Conservation (phyloP, 2,329 filamentous ascomycete genomes). For the Coniosporium tulheliwenetii region DNA sequence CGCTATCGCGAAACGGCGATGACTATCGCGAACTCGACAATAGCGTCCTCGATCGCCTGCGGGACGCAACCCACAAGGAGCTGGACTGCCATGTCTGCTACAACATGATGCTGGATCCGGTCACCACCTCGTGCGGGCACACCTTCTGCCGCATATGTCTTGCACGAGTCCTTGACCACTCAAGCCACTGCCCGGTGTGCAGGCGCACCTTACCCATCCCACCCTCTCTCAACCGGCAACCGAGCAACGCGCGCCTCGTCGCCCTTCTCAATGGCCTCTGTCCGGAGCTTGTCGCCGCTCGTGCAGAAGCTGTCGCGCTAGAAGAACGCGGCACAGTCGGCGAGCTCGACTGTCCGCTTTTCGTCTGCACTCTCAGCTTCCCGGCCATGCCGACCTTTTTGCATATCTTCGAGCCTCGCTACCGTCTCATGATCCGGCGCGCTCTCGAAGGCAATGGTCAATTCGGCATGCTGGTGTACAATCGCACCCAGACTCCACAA, state of each 20-base stretch:
- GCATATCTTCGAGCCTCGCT: slow-evolving; percentile 85
- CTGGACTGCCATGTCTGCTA: slow-evolving; percentile 86
- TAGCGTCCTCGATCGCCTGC: slow-evolving; percentile 39
- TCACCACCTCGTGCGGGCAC: slow-evolving; percentile 77
- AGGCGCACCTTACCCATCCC: slow-evolving; percentile 46
- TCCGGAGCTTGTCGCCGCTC: slow-evolving; percentile 44
- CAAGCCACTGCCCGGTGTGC: slow-evolving; percentile 66
- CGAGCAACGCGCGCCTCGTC: slow-evolving; percentile 47
- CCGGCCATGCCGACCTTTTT: slow-evolving; percentile 74
- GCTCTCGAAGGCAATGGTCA: slow-evolving; percentile 56
- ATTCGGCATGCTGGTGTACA: slow-evolving; percentile 76
- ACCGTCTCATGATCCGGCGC: slow-evolving; percentile 75
- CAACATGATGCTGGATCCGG: slow-evolving; percentile 61
- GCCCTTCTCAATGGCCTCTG: slow-evolving; percentile 54
- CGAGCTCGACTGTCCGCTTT: slow-evolving; percentile 52
- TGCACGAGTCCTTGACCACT: slow-evolving; percentile 60
- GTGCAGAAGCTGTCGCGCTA: slow-evolving; percentile 37
- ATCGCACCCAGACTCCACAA: slow-evolving; percentile 35
- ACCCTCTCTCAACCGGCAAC: slow-evolving; percentile 31
- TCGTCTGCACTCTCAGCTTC: slow-evolving; percentile 69
- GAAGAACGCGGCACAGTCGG: slow-evolving; percentile 41
- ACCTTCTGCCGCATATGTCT: slow-evolving; percentile 77
- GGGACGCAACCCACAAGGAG: slow-evolving; percentile 48
- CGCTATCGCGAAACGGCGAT: slow-evolving; percentile 19
- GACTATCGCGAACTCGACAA: slow-evolving; percentile 26